Conservation (phyloP, 2,329 filamentous ascomycete genomes). For the Byssoonygena ceratinophila region DNA sequence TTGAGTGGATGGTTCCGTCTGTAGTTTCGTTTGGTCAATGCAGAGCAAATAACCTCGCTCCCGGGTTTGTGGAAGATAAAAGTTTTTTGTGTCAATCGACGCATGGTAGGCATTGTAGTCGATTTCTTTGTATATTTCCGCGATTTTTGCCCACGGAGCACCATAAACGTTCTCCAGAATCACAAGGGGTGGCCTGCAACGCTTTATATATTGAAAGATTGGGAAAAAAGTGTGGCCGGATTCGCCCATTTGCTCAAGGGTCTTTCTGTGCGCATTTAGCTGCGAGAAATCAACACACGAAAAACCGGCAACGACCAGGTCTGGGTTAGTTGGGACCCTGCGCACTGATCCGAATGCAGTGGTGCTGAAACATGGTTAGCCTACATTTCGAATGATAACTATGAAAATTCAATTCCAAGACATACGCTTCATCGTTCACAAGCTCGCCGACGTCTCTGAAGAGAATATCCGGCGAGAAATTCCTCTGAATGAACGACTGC, state of each 20-base stretch:
- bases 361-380: constrained; percentile 35
- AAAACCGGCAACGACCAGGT: constrained; percentile 61
- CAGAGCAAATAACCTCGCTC: constrained; percentile 51
- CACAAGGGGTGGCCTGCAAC: constrained; percentile 51
- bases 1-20: constrained; percentile 17
- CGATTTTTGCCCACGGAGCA: constrained; percentile 50
- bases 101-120: constrained; percentile 46
- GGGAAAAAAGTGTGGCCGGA: constrained; percentile 56
- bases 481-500: constrained; percentile 54
- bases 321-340: constrained; percentile 46
- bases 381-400: too few relatives aligned
- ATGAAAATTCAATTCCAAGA: too few relatives aligned
- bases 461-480: constrained; percentile 44
- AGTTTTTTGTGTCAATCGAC: constrained; percentile 57
- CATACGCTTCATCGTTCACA: constrained; percentile 41
- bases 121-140: constrained; percentile 37
- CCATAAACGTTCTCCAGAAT: constrained; percentile 60
- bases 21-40: constrained; percentile 33
- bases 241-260: constrained; percentile 48
- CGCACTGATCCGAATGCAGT: constrained; percentile 56
- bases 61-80: constrained; percentile 62
- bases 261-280: constrained; percentile 50
- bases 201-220: constrained; percentile 47
- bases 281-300: constrained; percentile 65
- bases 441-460: constrained; percentile 53